A percentile compares a stretch with the other conserved stretches of the same genome.
Conservation (phyloP, 805 yeast species). For the Vanderwaltozyma yarrowii region DNA sequence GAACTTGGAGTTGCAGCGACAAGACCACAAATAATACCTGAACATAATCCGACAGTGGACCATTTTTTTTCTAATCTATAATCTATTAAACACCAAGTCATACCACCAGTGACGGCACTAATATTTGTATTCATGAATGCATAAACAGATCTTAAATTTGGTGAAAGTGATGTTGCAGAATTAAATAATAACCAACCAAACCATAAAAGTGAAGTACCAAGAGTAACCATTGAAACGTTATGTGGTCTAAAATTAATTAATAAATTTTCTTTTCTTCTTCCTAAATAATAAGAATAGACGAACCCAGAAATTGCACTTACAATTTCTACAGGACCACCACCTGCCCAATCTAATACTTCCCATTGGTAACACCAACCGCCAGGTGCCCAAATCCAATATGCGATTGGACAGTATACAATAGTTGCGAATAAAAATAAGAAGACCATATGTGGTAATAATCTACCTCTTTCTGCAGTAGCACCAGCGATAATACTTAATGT, state of each 20-base stretch:
- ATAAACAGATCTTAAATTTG: conserved; percentile 73
- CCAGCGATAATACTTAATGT: conserved; percentile 88
- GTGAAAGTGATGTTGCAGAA: conserved; percentile 79
- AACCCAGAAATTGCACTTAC: conserved; percentile 86
- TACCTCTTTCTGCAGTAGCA: conserved; percentile 87
- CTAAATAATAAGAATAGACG: conserved; percentile 71
- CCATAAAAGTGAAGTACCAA: conserved; percentile 83
- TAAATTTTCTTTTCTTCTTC: conserved; percentile 63
- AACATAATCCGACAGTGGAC: conserved; percentile 91
- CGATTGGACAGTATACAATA: conserved; percentile 86
- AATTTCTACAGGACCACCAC: conserved; percentile 96
- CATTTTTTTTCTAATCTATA: conserved; percentile 80
- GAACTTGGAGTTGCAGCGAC: conserved; percentile 97
- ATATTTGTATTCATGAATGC: conserved; percentile 88
- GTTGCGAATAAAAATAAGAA: conserved; percentile 86
- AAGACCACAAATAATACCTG: conserved; percentile 90
- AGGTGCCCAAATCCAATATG: conserved; percentile 90
- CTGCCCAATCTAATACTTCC: conserved; percentile 94
- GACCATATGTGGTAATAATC: conserved; percentile 74
- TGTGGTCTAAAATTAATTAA: conserved; percentile 90
- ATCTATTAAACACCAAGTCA: conserved; percentile 87
- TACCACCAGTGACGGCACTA: conserved; percentile 82
- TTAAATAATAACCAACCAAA: conserved; percentile 96
- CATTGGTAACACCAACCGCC: conserved; percentile 91
- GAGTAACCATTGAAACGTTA: conserved; percentile 80